These are phyloP conservation scores for Tetradesmus obliquus DNA, from an alignment of 139 green algal genomes.

Conservation along the genomic window DNA sequence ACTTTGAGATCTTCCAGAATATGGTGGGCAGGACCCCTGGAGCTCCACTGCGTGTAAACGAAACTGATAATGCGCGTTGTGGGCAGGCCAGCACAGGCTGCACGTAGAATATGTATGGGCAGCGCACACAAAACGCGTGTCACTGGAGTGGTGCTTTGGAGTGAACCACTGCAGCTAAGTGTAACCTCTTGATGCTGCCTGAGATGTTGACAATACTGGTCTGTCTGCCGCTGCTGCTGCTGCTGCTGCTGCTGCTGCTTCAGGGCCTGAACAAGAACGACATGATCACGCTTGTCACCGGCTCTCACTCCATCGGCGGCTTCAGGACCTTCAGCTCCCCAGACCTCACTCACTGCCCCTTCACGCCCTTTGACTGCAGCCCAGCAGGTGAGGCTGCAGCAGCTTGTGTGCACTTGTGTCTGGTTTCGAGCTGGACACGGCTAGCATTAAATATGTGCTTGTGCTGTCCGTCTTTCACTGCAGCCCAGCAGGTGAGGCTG, in stretches of 20 bases:
- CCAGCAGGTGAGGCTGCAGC: background rate
- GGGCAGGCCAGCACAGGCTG: no score
- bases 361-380: slow-evolving; percentile 21
- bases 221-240: background rate
- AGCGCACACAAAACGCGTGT: no score
- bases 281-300: slow-evolving; percentile 18
- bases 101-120: no score
- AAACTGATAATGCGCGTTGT: no score
- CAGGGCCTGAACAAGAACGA: slow-evolving; percentile 31
- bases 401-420: no score
- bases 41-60: no score
- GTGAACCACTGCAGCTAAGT: background rate
- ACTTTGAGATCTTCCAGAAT: slow-evolving; percentile 6
- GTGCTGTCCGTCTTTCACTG: background rate
- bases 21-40: background rate
- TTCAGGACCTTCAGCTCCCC: background rate
- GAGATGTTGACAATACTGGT: no score
- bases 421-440: no score
- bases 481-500: background rate
- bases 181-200: no score
- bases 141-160: no score
- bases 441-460: background rate
- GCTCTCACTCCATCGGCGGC: slow-evolving; percentile 29
- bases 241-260: background rate
- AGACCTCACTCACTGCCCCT: background rate